A percentile compares a stretch with the other conserved stretches of the same genome.
These are phyloP conservation scores for Penicillium longicatenatum DNA, from an alignment of 495 filamentous ascomycete genomes.

Conservation along the genomic window DNA sequence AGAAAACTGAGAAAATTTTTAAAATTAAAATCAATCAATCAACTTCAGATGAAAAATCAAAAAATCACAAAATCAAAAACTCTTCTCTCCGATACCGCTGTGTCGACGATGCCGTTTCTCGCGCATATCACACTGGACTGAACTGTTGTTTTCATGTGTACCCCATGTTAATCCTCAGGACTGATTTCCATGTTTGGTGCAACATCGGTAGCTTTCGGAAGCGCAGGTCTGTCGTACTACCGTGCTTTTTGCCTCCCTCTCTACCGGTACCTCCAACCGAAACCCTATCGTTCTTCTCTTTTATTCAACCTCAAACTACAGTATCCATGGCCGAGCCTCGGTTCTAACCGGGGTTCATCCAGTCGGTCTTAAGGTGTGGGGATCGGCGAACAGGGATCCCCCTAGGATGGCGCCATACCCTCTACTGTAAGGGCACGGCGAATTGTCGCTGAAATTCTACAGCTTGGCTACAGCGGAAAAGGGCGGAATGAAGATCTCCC, in stretches of 20 bases:
- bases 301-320: background rate
- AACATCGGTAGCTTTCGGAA: background rate
- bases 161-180: background rate
- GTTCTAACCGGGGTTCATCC: background rate
- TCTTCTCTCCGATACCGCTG: too few species aligned
- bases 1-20: background rate
- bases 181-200: background rate
- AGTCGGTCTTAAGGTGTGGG: background rate
- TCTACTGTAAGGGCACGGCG: background rate
- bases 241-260: background rate
- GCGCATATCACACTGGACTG: too few species aligned
- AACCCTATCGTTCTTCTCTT: background rate
- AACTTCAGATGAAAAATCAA: too few species aligned
- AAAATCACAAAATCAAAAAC: too few species aligned
- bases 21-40: too few species aligned
- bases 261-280: background rate
- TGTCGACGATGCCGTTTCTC: too few species aligned
- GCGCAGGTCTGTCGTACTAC: background rate
- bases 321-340: background rate
- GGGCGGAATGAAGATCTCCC: background rate
- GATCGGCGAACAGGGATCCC: conserved; percentile 5
- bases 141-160: background rate
- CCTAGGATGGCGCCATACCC: background rate
- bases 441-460: conserved; percentile 1
- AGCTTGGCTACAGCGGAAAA: background rate